Evolutionary conservation across 495 filamentous ascomycete species (phyloP).

Genomic region (Hypoxylon crocopeplum): DNA sequence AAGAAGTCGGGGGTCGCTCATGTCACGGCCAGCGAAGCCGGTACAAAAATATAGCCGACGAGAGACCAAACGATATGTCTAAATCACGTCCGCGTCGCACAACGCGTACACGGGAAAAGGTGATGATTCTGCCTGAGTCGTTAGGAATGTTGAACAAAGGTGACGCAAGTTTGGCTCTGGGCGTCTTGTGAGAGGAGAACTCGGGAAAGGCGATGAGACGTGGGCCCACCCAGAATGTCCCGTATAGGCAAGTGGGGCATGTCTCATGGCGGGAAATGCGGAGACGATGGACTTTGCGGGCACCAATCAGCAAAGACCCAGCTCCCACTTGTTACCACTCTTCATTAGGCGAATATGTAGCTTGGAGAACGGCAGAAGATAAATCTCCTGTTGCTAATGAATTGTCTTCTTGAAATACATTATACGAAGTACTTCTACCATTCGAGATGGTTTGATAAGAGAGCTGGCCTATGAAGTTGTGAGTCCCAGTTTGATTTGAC

Average conservation of each 20-base stretch:
- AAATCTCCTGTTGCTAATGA: background rate
- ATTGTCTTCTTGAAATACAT: too few species aligned
- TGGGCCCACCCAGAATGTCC: constrained; percentile 15
- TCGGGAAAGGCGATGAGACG: constrained; percentile 14
- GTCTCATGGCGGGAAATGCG: constrained; percentile 13
- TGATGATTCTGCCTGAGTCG: constrained; percentile 36
- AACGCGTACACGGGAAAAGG: constrained; percentile 2
- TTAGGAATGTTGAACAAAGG: constrained; percentile 21
- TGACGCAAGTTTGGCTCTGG: constrained; percentile 16
- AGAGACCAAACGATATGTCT: background rate
- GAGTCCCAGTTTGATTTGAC: too few species aligned
- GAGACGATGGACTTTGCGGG: constrained; percentile 29
- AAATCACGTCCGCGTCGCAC: constrained; percentile 5
- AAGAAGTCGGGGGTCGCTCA: background rate
- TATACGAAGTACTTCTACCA: too few species aligned
- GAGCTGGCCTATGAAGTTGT: too few species aligned
- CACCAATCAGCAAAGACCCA: constrained; percentile 24
- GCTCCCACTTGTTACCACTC: background rate
- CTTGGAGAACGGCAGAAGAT: constrained; percentile 19
- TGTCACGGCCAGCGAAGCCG: background rate
- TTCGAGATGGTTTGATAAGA: too few species aligned
- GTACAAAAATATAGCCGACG: constrained; percentile 27
- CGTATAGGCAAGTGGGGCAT: constrained; percentile 15
- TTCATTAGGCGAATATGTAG: constrained; percentile 8
- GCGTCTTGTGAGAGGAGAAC: constrained; percentile 7